Evolutionary conservation across 805 yeast species (phyloP).

Genomic region (Pichia californica): DNA sequence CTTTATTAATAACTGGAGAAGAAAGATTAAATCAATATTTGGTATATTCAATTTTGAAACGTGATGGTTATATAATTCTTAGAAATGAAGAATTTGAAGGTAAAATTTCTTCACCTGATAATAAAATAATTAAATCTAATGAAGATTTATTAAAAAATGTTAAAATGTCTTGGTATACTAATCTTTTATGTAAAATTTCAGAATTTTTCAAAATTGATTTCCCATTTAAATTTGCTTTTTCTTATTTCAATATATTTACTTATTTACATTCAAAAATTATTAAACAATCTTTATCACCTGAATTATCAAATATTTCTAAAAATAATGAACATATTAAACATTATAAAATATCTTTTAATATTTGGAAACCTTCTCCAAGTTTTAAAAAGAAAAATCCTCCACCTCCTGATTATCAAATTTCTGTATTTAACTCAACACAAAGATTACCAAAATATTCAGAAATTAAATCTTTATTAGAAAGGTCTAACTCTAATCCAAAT

Average conservation of each 20-base stretch:
- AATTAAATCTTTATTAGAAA: conserved; percentile 32
- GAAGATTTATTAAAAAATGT: conserved; percentile 4
- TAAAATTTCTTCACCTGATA: not conserved
- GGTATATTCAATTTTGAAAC: conserved; percentile 67
- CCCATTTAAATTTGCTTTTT: conserved; percentile 12
- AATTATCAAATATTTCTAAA: not conserved
- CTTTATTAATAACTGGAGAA: conserved; percentile 35
- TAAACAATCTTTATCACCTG: conserved; percentile 9
- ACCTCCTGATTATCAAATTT: conserved; percentile 67
- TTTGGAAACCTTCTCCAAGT: conserved; percentile 76
- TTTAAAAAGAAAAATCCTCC: conserved; percentile 70
- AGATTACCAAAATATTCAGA: conserved; percentile 43
- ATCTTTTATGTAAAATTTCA: conserved; percentile 1
- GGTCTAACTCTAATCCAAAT: conserved; percentile 17
- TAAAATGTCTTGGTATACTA: conserved; percentile 10
- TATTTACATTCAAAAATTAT: conserved; percentile 13
- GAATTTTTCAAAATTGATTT: conserved; percentile 7
- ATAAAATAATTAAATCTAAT: not conserved
- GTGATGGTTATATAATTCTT: conserved; percentile 69
- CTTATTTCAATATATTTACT: conserved; percentile 15
- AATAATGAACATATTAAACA: conserved; percentile 18
- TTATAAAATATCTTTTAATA: conserved; percentile 45
- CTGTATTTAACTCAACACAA: conserved; percentile 44
- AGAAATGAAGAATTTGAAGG: conserved; percentile 18
- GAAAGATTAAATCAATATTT: conserved; percentile 47